Base-by-base conservation (phyloP, 2,329 filamentous ascomycete species). In the Fusarium sp. region DNA sequence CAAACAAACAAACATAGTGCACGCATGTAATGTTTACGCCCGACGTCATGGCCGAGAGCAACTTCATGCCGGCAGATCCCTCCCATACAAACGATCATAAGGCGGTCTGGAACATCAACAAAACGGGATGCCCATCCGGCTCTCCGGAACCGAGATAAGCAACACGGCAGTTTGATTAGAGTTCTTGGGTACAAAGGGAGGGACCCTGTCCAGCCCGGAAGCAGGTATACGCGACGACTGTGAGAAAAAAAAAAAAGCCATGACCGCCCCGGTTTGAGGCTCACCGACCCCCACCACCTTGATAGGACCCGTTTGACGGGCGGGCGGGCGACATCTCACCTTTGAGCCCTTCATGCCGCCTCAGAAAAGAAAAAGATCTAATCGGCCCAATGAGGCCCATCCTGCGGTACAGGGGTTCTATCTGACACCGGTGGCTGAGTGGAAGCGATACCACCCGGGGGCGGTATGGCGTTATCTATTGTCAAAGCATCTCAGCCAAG, bases 381-480 rank as follows among this genome's bases (percentile, higher is more conserved):
- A 52, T 52, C 47, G 47, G 47, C 47, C 47, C 47, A 52, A 52
- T 52, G 47, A 52, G 47, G 24, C 47, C 47, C 45, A 27, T 31
- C 47, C 16, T 52, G 18, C 6, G 27, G 24, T 52, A 27, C 47
- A 52, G 47, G 47, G 47, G 47, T 52, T 31, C 24, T 52, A 31
- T 52, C 47, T 52, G 47, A 52, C 47, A 52, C 18, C 3, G 27
- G 47, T 52, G 47, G 47, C 47, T 52, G 47, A 52, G 47, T n/a
- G 24, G 47, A 52, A 52, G 24, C 47, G 24, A 50, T 50, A 52
- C 47, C 47, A 52, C 27, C 24, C 24, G 47, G 10, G 24, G 47
- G 47, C 47, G 47, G 47, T 52, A 52, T 52, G 47, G 47, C 47
- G 47, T 52, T 52, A 52, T 52, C 47, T 52, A 18, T 52, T 52